phyloP scores from a whole-genome alignment of 2,329 filamentous ascomycete species.

The Trichoderma sp. region DNA sequence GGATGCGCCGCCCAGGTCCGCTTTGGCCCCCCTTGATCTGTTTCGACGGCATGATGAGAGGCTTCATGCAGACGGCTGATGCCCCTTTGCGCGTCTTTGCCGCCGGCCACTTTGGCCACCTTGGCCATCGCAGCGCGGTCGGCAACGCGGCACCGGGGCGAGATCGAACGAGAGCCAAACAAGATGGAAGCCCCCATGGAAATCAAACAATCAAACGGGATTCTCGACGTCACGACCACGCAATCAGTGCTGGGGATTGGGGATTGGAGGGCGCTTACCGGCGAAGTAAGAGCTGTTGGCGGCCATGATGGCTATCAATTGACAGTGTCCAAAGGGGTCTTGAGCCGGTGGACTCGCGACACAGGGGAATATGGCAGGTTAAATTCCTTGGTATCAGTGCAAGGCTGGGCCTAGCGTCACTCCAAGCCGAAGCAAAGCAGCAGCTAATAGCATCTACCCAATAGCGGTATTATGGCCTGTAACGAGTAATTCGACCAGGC shows the following conservation, averaged over 20 bases:
- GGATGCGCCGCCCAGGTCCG: neutral
- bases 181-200: neutral
- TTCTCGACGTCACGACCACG: neutral
- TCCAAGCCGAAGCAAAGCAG: constrained; percentile 26
- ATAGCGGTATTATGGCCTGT: neutral
- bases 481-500: neutral
- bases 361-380: constrained; percentile 24
- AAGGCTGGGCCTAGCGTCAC: constrained; percentile 33
- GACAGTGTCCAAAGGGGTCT: constrained; percentile 14
- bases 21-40: constrained; percentile 7
- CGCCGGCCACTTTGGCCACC: neutral
- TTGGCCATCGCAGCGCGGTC: neutral
- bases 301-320: constrained; percentile 19
- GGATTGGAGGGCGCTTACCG: constrained; percentile 10
- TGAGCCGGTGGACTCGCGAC: constrained; percentile 14
- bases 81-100: constrained; percentile 11
- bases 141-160: constrained; percentile 6
- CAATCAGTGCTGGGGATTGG: neutral
- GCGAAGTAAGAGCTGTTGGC: constrained; percentile 16
- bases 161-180: neutral
- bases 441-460: neutral
- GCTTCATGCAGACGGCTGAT: neutral
- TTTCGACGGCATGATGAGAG: constrained; percentile 1
- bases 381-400: constrained; percentile 29
- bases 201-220: neutral